Percentiles rank a stretch among this genome's conserved stretches.
phyloP scores from a whole-genome alignment of 2,329 filamentous ascomycete species.

The Metarhizium anisopliae region DNA sequence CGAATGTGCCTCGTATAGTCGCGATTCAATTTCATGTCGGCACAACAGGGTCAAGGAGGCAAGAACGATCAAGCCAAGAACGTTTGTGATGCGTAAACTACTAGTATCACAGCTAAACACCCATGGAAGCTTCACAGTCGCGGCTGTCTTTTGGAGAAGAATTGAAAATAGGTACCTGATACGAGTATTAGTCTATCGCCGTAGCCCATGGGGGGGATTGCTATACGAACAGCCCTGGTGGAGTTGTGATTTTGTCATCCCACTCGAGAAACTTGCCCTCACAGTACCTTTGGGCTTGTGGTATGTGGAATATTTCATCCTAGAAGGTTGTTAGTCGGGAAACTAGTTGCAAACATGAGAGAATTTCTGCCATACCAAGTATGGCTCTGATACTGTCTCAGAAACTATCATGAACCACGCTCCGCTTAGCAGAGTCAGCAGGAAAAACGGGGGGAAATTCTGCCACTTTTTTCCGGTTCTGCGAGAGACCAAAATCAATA shows the following conservation, averaged over 20 bases:
- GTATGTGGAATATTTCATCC: conserved; percentile 85
- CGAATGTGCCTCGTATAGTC: conserved; percentile 21
- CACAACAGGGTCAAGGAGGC: conserved; percentile 39
- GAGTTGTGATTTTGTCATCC: conserved; percentile 97
- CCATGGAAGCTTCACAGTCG: conserved; percentile 4
- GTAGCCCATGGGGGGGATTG: neutral
- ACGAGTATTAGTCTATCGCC: neutral
- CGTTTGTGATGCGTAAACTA: conserved; percentile 41
- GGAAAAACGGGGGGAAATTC: neutral
- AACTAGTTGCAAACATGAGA: neutral
- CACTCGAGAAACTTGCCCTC: conserved; percentile 63
- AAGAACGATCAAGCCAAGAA: conserved; percentile 28
- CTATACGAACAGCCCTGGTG: conserved; percentile 61
- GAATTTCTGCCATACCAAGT: conserved; percentile 34
- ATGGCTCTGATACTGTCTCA: conserved; percentile 38
- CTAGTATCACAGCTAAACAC: conserved; percentile 16
- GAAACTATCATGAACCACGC: conserved; percentile 17
- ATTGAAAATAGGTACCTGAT: conserved; percentile 39
- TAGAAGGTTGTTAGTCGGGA: conserved; percentile 24
- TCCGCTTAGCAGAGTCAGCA: conserved; percentile 12
- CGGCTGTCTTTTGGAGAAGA: conserved; percentile 15
- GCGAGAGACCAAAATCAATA: conserved; percentile 3
- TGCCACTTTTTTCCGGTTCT: neutral
- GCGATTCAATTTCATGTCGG: conserved; percentile 41
- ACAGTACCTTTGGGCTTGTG: conserved; percentile 86